These are phyloP conservation scores for Lentinula guzmanii DNA, from an alignment of 768 basidiomycete genomes.

Conservation along the genomic window DNA sequence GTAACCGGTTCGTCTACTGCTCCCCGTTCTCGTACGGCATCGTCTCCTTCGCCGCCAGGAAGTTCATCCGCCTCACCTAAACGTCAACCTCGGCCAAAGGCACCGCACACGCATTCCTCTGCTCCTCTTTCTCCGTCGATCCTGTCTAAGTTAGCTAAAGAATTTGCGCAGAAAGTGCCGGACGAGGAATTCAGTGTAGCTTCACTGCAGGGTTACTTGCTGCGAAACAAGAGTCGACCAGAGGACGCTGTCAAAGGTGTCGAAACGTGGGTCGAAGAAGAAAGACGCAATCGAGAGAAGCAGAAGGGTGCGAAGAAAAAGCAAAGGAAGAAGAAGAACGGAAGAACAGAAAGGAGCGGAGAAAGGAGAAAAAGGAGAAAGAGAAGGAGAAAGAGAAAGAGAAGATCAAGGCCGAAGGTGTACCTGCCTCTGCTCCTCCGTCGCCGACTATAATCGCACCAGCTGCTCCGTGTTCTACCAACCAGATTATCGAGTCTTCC, in stretches of 20 bases:
- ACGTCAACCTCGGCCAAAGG: slow-evolving; percentile 51
- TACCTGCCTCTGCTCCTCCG: neutral
- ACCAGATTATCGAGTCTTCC: neutral
- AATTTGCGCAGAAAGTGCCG: slow-evolving; percentile 77
- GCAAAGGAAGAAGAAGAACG: slow-evolving; percentile 35
- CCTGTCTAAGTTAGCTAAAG: slow-evolving; percentile 63
- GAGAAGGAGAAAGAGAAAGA: slow-evolving; percentile 17
- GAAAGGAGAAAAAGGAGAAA: slow-evolving; percentile 18
- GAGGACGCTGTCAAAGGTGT: slow-evolving; percentile 67
- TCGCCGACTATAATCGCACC: neutral
- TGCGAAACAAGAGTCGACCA: slow-evolving; percentile 82
- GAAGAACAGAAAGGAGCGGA: slow-evolving; percentile 18
- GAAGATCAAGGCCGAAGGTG: slow-evolving; percentile 1
- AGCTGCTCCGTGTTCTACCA: neutral
- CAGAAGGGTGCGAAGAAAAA: slow-evolving; percentile 64
- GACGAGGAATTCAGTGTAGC: slow-evolving; percentile 87
- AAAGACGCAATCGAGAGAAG: slow-evolving; percentile 60
- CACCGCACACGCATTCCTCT: slow-evolving; percentile 45
- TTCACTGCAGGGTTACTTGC: slow-evolving; percentile 81
- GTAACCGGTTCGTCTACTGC: slow-evolving; percentile 20
- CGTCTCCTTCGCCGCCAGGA: slow-evolving; percentile 4
- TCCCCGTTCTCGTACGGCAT: slow-evolving; percentile 32
- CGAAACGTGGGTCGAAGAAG: slow-evolving; percentile 74
- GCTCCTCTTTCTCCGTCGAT: slow-evolving; percentile 60
- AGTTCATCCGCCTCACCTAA: slow-evolving; percentile 48